A percentile compares a stretch with the other conserved stretches of the same genome.
These are phyloP conservation scores for Hypoxylon sp. DNA, from an alignment of 2,329 filamentous ascomycete species.

Conservation along the genomic window DNA sequence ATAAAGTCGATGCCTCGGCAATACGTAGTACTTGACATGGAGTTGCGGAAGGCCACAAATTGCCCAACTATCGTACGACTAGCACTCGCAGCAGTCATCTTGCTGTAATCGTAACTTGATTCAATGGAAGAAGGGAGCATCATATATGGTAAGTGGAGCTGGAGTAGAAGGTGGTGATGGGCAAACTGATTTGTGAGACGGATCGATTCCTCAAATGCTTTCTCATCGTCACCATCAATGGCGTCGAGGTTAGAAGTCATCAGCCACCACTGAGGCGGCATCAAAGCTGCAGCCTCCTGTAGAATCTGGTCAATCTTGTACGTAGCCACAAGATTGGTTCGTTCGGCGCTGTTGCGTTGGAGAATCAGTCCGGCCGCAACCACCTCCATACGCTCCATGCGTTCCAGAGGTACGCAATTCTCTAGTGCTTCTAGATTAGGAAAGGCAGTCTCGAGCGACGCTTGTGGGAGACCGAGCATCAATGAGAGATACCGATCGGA, in stretches of 20 bases:
- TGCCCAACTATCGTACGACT: conserved; percentile 60
- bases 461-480: conserved; percentile 63
- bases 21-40: conserved; percentile 52
- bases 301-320: conserved; percentile 58
- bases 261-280: conserved; percentile 63
- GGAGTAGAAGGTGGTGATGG: conserved; percentile 60
- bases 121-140: conserved; percentile 55
- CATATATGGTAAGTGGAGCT: conserved; percentile 63
- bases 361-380: conserved; percentile 57
- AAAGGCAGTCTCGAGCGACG: conserved; percentile 52
- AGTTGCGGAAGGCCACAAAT: conserved; percentile 58
- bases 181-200: conserved; percentile 60
- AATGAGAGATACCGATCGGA: conserved; percentile 64
- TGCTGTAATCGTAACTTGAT: conserved; percentile 56
- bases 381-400: conserved; percentile 55
- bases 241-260: conserved; percentile 44
- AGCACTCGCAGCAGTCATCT: conserved; percentile 58
- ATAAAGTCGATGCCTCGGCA: conserved; percentile 62
- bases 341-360: conserved; percentile 54
- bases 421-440: conserved; percentile 50
- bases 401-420: conserved; percentile 44
- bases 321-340: conserved; percentile 51
- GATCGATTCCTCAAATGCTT: conserved; percentile 53
- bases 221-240: conserved; percentile 30
- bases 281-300: conserved; percentile 54